Evolutionary conservation across 768 basidiomycete species (phyloP).

Genomic region (Pholiota conissans): DNA sequence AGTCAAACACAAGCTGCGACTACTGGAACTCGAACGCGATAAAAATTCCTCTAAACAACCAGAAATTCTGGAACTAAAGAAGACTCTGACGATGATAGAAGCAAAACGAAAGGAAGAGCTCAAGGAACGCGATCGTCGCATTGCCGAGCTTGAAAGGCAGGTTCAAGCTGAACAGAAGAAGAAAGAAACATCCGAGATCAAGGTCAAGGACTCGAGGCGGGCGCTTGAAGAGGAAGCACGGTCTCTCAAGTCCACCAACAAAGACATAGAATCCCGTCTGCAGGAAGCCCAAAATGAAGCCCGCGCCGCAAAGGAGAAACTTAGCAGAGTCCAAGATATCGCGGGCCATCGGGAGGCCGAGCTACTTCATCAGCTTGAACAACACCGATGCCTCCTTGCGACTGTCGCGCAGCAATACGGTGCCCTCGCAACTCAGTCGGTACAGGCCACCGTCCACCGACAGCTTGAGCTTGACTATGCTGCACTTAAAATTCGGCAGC

Average conservation of each 20-base stretch:
- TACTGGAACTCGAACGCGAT: conserved; percentile 55
- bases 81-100: conserved; percentile 49
- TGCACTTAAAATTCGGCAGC: conserved; percentile 35
- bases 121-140: conserved; percentile 50
- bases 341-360: conserved; percentile 41
- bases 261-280: conserved; percentile 36
- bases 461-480: conserved; percentile 41
- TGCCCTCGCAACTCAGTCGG: conserved; percentile 44
- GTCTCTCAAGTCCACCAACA: conserved; percentile 31
- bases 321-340: conserved; percentile 30
- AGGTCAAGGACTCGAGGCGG: conserved; percentile 40
- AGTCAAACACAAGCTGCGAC: conserved; percentile 55
- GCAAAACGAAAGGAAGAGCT: conserved; percentile 53
- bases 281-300: conserved; percentile 36
- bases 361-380: conserved; percentile 51
- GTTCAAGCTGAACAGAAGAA: conserved; percentile 49
- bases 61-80: conserved; percentile 52
- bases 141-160: conserved; percentile 57
- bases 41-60: conserved; percentile 52
- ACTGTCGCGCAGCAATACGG: conserved; percentile 57
- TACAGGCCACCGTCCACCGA: conserved; percentile 34
- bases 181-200: conserved; percentile 46
- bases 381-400: conserved; percentile 43
- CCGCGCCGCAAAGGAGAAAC: conserved; percentile 29
- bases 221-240: conserved; percentile 41